These are phyloP conservation scores for Boletus vermiculosoides DNA, from an alignment of 768 basidiomycete genomes.

Conservation along the genomic window DNA sequence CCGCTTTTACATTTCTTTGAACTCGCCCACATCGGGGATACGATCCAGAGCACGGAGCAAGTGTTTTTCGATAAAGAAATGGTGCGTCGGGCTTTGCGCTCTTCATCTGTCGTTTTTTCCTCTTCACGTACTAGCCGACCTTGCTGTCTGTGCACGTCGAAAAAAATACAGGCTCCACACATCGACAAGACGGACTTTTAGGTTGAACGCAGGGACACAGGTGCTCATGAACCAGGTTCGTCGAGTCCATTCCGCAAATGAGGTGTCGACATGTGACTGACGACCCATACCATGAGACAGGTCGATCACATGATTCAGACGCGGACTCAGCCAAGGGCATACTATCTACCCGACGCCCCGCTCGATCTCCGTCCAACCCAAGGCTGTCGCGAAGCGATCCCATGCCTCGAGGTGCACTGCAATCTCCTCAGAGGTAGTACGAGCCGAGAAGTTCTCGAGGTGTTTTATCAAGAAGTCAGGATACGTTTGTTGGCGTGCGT, in stretches of 20 bases:
- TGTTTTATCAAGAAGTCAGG: conserved; percentile 97
- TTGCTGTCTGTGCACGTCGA: background rate
- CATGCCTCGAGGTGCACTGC: conserved; percentile 88
- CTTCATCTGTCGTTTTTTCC: too few relatives aligned
- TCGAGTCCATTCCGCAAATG: background rate
- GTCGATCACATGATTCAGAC: conserved; percentile 92
- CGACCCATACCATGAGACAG: conserved; percentile 36
- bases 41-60: conserved; percentile 95
- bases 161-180: conserved; percentile 58
- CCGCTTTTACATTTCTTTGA: conserved; percentile 97
- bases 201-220: conserved; percentile 93
- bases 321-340: conserved; percentile 80
- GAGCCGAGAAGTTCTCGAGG: conserved; percentile 93
- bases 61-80: conserved; percentile 98
- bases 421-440: conserved; percentile 90
- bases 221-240: conserved; percentile 90
- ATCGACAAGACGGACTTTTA: conserved; percentile 94
- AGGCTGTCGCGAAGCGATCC: conserved; percentile 88
- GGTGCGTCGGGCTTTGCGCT: conserved; percentile 40
- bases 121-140: background rate
- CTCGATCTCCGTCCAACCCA: conserved; percentile 83
- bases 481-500: conserved; percentile 81
- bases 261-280: background rate
- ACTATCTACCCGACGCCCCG: conserved; percentile 77
- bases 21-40: conserved; percentile 94